Evolutionary conservation across 345 rosid species (phyloP), one percentile per base, ranked within the genome.

Genomic region (Camelina hispida): DNA sequence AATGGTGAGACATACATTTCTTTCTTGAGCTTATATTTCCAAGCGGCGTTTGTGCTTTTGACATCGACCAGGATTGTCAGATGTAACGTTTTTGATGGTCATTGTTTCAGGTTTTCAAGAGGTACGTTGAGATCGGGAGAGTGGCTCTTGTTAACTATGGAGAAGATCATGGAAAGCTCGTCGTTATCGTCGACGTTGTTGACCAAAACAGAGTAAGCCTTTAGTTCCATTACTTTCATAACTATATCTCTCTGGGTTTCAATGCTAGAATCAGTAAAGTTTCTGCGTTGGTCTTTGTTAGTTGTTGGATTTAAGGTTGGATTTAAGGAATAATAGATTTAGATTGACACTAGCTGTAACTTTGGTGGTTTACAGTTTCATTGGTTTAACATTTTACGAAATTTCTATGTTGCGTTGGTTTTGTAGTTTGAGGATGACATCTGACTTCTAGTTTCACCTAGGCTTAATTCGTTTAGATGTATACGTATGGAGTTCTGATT

Each of bases 51-150:
- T 30, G 37, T 56, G 8, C 10, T 1, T 23, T 50, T 5, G 9
- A 15, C 10, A 57, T 7, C 1, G 54, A 43, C 2, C 17, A 60
- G 7, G 0, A 44, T 51, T 20, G 2, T 58, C 2, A 56, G 37
- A 28, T 58, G 15, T 65, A 11, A 25, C 61, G 28, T 37, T 28
- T 28, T 15, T 37, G 2, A 4, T 60, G 56, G 56, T 66, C 35
- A 7, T 11, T 51, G 53, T 63, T 74, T 57, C 12, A 92, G 97
- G 92, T 88, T 50, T 92, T 90, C 91, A 90, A 90, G 87, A 88
- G 97, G 84, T 90, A 85, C 81, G 96, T 92, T 0, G 97, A 92
- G 94, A 92, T 92, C 32, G 96, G 97, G n/a, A 82, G 97, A 63
- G 97, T 92, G 7, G 97, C 96, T 5, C 88, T 92, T 35, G 86